Percentiles rank a stretch among this genome's conserved stretches.
phyloP scores from a whole-genome alignment of 768 basidiomycete genomes.

The Trametes cinnabarina region DNA sequence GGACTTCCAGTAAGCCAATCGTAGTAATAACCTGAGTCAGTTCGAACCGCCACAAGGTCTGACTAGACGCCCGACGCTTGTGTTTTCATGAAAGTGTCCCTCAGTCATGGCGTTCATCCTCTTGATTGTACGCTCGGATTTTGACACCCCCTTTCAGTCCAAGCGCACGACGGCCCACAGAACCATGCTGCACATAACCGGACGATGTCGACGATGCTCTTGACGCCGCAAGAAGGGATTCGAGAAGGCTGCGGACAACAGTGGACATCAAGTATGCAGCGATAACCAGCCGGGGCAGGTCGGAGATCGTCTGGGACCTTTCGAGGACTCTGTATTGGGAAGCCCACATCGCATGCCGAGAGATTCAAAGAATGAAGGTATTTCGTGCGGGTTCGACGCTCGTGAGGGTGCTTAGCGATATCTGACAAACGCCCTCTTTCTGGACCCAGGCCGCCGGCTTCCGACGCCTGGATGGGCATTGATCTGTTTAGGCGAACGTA shows the following conservation, averaged over 20 bases:
- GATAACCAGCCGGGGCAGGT: neutral
- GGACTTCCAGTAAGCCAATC: too few species aligned
- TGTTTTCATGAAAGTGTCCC: too few species aligned
- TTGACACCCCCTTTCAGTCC: too few species aligned
- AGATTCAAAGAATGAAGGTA: neutral
- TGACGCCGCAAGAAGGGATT: too few species aligned
- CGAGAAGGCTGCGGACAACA: neutral
- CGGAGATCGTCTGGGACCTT: neutral
- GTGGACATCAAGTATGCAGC: neutral
- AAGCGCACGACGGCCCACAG: too few species aligned
- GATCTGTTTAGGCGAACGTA: neutral
- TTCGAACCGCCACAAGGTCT: too few species aligned
- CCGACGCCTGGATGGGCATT: neutral
- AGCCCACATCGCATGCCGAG: neutral
- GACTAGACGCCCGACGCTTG: too few species aligned
- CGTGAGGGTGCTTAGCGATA: conserved; percentile 1
- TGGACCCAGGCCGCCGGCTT: neutral
- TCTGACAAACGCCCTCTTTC: neutral
- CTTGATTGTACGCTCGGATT: too few species aligned
- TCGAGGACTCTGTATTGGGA: neutral
- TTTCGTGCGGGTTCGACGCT: neutral
- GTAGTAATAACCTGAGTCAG: too few species aligned
- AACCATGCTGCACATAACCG: too few species aligned
- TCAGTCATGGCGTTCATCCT: too few species aligned
- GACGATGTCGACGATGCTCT: too few species aligned